Percentiles rank a stretch among this genome's conserved stretches.
Evolutionary conservation across 306 rosid genomes (phyloP).

Genomic region (Cotoneaster glaucophyllus): DNA sequence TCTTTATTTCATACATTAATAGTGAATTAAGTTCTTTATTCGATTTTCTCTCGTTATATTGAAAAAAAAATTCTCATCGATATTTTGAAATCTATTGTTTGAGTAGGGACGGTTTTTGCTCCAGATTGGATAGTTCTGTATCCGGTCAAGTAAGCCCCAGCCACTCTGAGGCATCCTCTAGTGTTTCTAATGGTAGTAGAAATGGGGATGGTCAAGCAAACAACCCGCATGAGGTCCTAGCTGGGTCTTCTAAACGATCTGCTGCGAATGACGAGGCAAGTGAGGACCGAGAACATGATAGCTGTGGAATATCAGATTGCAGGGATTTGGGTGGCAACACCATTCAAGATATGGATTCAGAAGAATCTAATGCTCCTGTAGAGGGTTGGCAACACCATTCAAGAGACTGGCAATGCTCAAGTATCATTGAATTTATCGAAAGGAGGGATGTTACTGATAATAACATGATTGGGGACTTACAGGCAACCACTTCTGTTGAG

Average conservation of each 20-base stretch:
- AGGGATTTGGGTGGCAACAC: slow-evolving; percentile 27
- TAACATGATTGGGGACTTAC: slow-evolving; percentile 28
- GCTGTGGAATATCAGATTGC: slow-evolving; percentile 29
- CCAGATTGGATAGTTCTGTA: slow-evolving; percentile 50
- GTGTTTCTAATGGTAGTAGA: slow-evolving; percentile 32
- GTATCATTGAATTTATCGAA: slow-evolving; percentile 12
- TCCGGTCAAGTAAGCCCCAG: slow-evolving; percentile 47
- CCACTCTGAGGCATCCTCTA: slow-evolving; percentile 40
- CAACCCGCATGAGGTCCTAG: slow-evolving; percentile 33
- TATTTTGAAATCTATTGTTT: slow-evolving; percentile 21
- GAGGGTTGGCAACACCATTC: slow-evolving; percentile 21
- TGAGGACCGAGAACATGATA: slow-evolving; percentile 19
- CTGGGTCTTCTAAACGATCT: slow-evolving; percentile 36
- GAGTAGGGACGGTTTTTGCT: slow-evolving; percentile 76
- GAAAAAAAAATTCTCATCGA: background rate
- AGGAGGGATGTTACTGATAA: slow-evolving; percentile 29
- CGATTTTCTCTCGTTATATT: background rate
- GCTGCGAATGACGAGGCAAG: slow-evolving; percentile 28
- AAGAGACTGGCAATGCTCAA: slow-evolving; percentile 7
- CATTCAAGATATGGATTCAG: slow-evolving; percentile 28
- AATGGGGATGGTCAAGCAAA: slow-evolving; percentile 35
- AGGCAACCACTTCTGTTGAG: slow-evolving; percentile 22
- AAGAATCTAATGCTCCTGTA: slow-evolving; percentile 26
- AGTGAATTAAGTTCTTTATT: background rate
- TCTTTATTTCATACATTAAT: background rate